These are phyloP conservation scores for Polytrichum formosum DNA, from an alignment of 225 moss, liverwort and hornwort species.

Conservation along the genomic window DNA sequence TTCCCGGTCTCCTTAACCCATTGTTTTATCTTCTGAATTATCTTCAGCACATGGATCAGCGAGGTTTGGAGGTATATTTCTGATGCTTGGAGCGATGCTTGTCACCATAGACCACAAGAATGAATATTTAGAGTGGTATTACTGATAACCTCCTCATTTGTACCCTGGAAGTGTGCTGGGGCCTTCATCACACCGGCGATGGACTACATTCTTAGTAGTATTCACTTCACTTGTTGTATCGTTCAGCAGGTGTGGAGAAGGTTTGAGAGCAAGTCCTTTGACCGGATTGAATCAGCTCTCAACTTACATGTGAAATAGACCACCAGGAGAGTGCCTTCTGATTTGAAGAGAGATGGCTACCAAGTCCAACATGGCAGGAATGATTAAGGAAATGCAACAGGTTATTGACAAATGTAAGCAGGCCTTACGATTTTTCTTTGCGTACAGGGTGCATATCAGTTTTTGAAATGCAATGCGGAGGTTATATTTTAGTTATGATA, in stretches of 20 bases:
- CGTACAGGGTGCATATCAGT: too few relatives aligned
- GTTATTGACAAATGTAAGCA: constrained; percentile 35
- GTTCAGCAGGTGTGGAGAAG: background rate
- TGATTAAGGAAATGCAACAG: constrained; percentile 31
- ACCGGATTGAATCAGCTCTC: too few relatives aligned
- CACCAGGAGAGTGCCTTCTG: constrained; percentile 5
- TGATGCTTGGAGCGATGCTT: too few relatives aligned
- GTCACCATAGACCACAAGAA: too few relatives aligned
- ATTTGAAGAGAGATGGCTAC: constrained; percentile 7
- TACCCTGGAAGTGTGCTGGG: background rate
- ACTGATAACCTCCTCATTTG: background rate
- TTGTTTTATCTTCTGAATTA: too few relatives aligned
- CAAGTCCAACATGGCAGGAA: constrained; percentile 24
- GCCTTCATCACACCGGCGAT: background rate
- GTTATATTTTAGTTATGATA: too few relatives aligned
- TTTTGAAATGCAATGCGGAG: too few relatives aligned
- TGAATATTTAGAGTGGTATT: too few relatives aligned
- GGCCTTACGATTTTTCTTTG: too few relatives aligned
- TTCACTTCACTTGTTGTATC: background rate
- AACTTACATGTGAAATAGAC: constrained; percentile 13
- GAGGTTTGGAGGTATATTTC: too few relatives aligned
- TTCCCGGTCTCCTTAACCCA: too few relatives aligned
- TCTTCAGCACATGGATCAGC: too few relatives aligned
- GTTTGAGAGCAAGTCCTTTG: background rate
- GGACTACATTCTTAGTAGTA: background rate